Base-by-base conservation (phyloP, 352 stramenopile species). In the Globisporangium irregulare region DNA sequence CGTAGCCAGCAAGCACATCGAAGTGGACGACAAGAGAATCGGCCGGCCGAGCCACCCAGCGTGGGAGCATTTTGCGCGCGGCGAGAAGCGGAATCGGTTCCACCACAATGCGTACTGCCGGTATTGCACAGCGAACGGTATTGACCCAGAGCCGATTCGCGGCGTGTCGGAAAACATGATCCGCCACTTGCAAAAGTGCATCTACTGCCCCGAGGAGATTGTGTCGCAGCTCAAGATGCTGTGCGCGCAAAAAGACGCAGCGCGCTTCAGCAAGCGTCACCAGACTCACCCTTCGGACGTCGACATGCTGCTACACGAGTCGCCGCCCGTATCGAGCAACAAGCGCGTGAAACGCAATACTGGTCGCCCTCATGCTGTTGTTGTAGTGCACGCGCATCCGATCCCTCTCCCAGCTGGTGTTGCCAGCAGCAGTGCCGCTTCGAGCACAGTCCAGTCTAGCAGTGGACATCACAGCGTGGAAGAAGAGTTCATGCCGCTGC, bases 91-190 rank as follows among this genome's bases (percentile, higher is more conserved):
- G 36, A 95, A 95, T 67, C 79, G 82, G 46, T 95, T 93, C 72
- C 87, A 93, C 68, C 78, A 93, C 68, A 84, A 92, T 54, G 87
- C 87, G 14, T 93, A 84, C 73, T 95, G 85, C 66, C 73, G 74
- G 55, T 88, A 90, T 50, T 95, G 85, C 66, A 67, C 76, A 8
- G 82, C 83, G 14, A 79, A 92, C 50, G 83, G 83, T 41, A 75
- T 69, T 5, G 71, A 85, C 38, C 70, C 84, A 8, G 57, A 76
- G 51, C 72, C 77, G 4, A 69, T 93, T 5, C 79, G 85, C 24
- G 85, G 87, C 41, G 87, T 93, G 34, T 93, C 84, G 36, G 83
- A 81, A 24, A 92, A 95, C 56, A 95, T 93, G 87, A 93, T 95
- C 59, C 79, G 84, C 18, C 87, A 95, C 64, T 66, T 93, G 67